Base-by-base conservation (phyloP, 306 rosid species). In the Urtica urens region DNA sequence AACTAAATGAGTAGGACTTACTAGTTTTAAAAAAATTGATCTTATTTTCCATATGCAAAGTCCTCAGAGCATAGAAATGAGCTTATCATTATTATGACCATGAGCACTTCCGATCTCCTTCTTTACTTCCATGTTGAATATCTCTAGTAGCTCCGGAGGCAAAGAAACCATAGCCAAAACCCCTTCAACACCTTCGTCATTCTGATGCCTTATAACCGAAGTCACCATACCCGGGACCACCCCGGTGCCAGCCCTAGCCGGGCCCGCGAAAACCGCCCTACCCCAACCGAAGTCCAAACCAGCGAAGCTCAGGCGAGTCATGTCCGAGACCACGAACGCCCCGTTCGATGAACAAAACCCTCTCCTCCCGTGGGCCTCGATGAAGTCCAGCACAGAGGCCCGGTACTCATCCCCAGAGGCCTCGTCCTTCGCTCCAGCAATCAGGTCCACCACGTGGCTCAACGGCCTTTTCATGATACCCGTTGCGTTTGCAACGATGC, bases 161-260 rank as follows among this genome's bases (percentile, higher is more conserved):
- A 62, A 17, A 13, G 67, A 62, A 52, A 62, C 53, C 48, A 62
- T 22, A 28, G 59, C 60, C 60, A 62, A 44, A 7, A 43, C 53
- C 39, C 67, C 67, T 24, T 43, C 60, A 53, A 53, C 60, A 4
- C 67, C 60, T 23, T 53, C 54, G 8, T 44, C 42, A 38, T 46
- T 47, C 55, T 63, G 35, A 35, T 63, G 56, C 1, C 25, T 43
- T 9, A 46, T 38, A 24, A 55, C 16, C 5, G 51, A 63, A 10
- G 51, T 55, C 37, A 55, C 62, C 69, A 54, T 63, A 25, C 55
- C 55, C 7, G 64, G 64, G 16, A 58, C 48, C 54, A 58, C 8
- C 5, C 50, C 50, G 12, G 69, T 63, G 18, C 68, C 56, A 23
- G 62, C 62, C 38, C 51, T 55, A 4, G 62, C 49, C 2, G 69